Base-by-base conservation (phyloP, 2,329 filamentous ascomycete genomes). In the Colletotrichum tanaceti region DNA sequence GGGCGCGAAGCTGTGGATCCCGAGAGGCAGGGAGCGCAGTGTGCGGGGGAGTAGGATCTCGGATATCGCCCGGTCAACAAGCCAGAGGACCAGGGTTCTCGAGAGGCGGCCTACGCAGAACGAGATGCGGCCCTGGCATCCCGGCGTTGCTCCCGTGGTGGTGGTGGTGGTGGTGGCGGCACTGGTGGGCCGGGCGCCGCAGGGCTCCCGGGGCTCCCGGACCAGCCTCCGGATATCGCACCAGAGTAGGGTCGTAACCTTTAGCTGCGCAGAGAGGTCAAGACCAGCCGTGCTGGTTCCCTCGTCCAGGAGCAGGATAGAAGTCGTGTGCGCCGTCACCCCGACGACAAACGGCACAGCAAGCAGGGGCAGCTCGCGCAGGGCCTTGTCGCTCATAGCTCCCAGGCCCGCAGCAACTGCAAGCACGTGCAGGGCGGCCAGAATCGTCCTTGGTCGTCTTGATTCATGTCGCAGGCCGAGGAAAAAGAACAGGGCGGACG, bases 371-470 rank as follows among this genome's bases (percentile, higher is more conserved):
- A 49, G 46, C 46, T 49, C 22, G 22, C 46, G 22, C 46, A 49
- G 28, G 47, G 24, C 24, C 47, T 50, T 24, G 24, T 24, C 47
- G n/a, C 16, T n/a, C n/a, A n/a, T 32, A 24, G 47, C 47, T 32
- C 24, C 47, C 24, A 50, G 47, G 24, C 47, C 18, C 47, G 24
- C 24, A 50, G 47, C 47, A 50, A 50, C 47, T 32, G 24, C 47
- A 32, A 28, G 47, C 11, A 50, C 24, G 22, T 32, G 47, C 47
- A 32, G 24, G 24, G 24, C 47, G 24, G 22, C 47, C 47, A 50
- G 47, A 50, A 50, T n/a, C 24, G 47, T 32, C 47, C 47, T 50
- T 32, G 22, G 47, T 50, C 47, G 47, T 50, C 47, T 50, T 50
- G 47, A 32, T 50, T 50, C 47, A 32, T 32, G 24, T 50, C 47